Base-by-base conservation (phyloP, 257 asterid genomes). In the Asclepias syriaca region DNA sequence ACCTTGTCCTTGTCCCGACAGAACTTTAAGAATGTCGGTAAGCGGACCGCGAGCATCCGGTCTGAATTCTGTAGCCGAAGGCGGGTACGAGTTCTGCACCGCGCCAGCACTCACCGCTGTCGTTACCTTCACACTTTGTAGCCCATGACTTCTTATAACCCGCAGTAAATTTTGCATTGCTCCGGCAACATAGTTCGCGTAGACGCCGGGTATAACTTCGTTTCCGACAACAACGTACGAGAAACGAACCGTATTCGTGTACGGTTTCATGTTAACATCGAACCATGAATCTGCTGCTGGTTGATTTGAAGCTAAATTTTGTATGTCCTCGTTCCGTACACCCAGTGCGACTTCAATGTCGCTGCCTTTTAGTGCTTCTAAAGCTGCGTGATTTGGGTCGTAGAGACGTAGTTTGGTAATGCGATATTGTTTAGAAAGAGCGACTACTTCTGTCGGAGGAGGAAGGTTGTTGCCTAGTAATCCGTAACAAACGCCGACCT, bases 401-500 rank as follows among this genome's bases (percentile, higher is more conserved):
- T 24, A 87, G 22, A 87, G 63, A 0, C 85, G 73, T 10, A 85
- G 10, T 8, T 56, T 43, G 3, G 8, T 27, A 56, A 87, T 81
- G 70, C 75, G 59, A 74, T 81, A 6, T 9, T 63, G 12, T 7
- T 72, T 74, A 80, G 78, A 83, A 12, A 87, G 84, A 7, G 70
- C 63, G 3, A 83, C 40, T 3, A 83, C 74, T 1, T 85, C 82
- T 9, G 5, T 3, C 9, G 84, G 43, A 11, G 78, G 19, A 11
- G 85, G 87, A 3, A 81, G 58, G 18, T 87, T 66, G 59, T 22
- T 51, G 4, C 85, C 85, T 3, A 77, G 64, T n/a, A 77, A 71
- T 48, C 88, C 92, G 13, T 81, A 84, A 60, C 85, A 81, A 5
- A 74, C 83, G 48, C 89, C 89, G 24, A 22, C 69, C 3, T 43